phyloP scores from a whole-genome alignment of 2,329 filamentous ascomycete species.

The Sphaerulina vaccinii region DNA sequence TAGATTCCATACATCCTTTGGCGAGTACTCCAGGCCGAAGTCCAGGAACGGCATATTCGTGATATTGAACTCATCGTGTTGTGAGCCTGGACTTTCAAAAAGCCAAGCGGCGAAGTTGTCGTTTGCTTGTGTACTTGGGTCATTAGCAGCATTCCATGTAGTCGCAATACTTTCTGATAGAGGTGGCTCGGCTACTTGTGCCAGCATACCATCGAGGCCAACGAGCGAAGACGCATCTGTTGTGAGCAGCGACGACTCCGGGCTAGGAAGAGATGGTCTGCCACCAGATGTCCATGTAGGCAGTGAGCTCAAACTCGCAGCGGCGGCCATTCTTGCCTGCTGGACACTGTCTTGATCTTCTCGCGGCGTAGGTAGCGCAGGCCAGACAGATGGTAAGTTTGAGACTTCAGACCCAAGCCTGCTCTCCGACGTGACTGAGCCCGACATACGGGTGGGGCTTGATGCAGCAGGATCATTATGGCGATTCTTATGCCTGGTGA shows the following conservation, averaged over 20 bases:
- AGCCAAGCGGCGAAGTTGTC: constrained; percentile 33
- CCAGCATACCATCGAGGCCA: neutral
- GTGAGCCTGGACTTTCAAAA: constrained; percentile 30
- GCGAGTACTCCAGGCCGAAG: constrained; percentile 29
- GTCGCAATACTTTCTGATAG: neutral
- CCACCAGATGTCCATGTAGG: constrained; percentile 4
- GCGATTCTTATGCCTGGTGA: constrained; percentile 59
- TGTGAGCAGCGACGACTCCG: constrained; percentile 5
- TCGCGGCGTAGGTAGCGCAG: neutral
- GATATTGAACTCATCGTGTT: constrained; percentile 28
- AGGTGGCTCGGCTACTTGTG: neutral
- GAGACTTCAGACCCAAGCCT: constrained; percentile 1
- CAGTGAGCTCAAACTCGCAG: constrained; percentile 45
- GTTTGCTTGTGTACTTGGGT: constrained; percentile 18
- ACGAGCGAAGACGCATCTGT: neutral
- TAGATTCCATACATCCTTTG: constrained; percentile 25
- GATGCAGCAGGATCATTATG: constrained; percentile 33
- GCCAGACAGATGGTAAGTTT: neutral
- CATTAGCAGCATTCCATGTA: constrained; percentile 6
- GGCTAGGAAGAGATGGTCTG: constrained; percentile 13
- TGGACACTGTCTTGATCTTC: neutral
- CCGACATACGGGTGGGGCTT: neutral
- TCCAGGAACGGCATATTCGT: constrained; percentile 29
- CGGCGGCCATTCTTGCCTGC: constrained; percentile 74
- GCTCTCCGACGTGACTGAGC: neutral